Conservation (phyloP, 208 protist genomes). For the Acanthamoeba lenticulata region DNA sequence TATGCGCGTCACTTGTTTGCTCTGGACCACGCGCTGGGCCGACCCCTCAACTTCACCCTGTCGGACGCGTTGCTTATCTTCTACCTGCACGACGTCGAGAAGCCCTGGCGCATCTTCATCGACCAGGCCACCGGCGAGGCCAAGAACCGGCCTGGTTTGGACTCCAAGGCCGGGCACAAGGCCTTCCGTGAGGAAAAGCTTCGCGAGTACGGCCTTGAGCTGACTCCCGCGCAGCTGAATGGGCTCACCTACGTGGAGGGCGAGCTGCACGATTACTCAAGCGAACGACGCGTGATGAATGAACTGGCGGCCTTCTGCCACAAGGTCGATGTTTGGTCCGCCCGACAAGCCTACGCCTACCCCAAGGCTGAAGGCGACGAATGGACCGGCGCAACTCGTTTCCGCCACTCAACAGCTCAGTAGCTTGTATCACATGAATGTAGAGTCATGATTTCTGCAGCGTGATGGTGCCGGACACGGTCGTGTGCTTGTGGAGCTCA, state of each 20-base stretch:
- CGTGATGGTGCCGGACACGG: neutral
- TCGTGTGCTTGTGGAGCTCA: neutral
- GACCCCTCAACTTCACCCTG: slow-evolving; percentile 4
- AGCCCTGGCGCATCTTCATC: slow-evolving; percentile 20
- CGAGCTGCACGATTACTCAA: slow-evolving; percentile 33
- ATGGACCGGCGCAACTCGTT: neutral
- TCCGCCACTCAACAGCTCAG: neutral
- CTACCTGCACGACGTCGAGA: slow-evolving; percentile 20
- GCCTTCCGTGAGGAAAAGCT: slow-evolving; percentile 6
- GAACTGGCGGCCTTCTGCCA: slow-evolving; percentile 5
- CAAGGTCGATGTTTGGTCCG: slow-evolving; percentile 21
- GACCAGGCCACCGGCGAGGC: neutral
- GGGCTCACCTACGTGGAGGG: slow-evolving; percentile 15
- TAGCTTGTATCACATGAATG: too few relatives aligned
- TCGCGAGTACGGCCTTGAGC: neutral
- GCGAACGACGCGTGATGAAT: neutral
- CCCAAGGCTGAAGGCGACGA: slow-evolving; percentile 7
- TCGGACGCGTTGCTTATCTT: slow-evolving; percentile 21
- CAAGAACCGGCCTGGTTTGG: neutral
- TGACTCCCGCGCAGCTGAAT: neutral
- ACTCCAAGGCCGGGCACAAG: neutral
- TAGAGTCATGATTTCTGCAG: too few relatives aligned
- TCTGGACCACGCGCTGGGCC: slow-evolving; percentile 3
- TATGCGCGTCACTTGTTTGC: neutral
- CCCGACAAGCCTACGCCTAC: neutral